Evolutionary conservation across 371 early-diverging fungal genomes (phyloP).

Genomic region (Rhizopus arrhizus): DNA sequence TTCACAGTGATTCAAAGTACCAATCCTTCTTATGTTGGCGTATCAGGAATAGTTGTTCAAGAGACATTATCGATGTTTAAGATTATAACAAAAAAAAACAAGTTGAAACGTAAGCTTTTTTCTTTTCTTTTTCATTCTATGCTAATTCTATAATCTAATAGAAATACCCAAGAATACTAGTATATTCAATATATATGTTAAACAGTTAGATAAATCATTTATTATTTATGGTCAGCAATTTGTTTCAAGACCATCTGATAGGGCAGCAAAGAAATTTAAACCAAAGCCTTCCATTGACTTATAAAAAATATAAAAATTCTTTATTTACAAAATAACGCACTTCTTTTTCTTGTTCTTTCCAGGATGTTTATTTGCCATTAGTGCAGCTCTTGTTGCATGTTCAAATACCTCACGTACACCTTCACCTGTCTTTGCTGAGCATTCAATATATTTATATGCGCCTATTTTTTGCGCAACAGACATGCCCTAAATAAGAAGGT

Average conservation of each 20-base stretch:
- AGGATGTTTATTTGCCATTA: constrained; percentile 41
- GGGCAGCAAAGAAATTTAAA: constrained; percentile 88
- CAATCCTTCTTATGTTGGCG: constrained; percentile 78
- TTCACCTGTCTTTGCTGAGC: constrained; percentile 72
- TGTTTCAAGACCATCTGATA: constrained; percentile 71
- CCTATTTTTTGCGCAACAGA: constrained; percentile 69
- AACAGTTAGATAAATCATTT: constrained; percentile 40
- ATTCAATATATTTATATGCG: constrained; percentile 80
- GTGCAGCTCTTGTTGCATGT: constrained; percentile 63
- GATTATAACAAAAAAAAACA: constrained; percentile 73
- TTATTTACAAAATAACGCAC: constrained; percentile 25
- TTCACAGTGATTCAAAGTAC: constrained; percentile 81
- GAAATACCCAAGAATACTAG: constrained; percentile 79
- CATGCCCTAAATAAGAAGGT: constrained; percentile 44
- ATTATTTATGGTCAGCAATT: constrained; percentile 86
- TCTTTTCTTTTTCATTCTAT: no score
- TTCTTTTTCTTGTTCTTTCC: constrained; percentile 10
- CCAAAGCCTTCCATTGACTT: constrained; percentile 79
- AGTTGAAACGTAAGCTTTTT: constrained; percentile 58
- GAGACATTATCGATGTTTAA: constrained; percentile 88
- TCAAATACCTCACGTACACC: constrained; percentile 80
- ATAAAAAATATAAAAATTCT: constrained; percentile 23
- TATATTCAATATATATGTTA: constrained; percentile 68
- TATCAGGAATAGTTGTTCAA: constrained; percentile 81
- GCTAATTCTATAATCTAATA: constrained; percentile 14